phyloP scores from a whole-genome alignment of 192 early-diverging fungal species.

The Entomortierella lignicola region DNA sequence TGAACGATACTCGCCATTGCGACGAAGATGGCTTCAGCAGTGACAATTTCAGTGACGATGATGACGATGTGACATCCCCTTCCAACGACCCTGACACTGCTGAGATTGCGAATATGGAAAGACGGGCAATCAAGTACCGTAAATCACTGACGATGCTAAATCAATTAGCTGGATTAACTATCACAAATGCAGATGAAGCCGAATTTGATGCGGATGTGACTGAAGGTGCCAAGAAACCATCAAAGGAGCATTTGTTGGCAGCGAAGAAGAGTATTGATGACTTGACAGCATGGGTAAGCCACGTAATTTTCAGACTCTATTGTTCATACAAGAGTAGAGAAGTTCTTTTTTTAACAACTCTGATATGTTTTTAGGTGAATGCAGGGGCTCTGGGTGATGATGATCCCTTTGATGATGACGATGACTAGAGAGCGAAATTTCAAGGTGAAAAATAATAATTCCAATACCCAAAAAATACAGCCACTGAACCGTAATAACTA shows the following conservation, averaged over 20 bases:
- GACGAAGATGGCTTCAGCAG: conserved; percentile 28
- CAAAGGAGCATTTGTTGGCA: conserved; percentile 46
- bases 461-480: too few relatives aligned
- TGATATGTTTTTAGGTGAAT: conserved; percentile 20
- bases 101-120: conserved; percentile 46
- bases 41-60: conserved; percentile 15
- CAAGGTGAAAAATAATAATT: too few relatives aligned
- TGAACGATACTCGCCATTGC: conserved; percentile 40
- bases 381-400: conserved; percentile 25
- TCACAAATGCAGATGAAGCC: not conserved
- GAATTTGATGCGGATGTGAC: not conserved
- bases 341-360: not conserved
- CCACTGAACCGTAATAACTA: not conserved
- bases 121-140: conserved; percentile 37
- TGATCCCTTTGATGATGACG: conserved; percentile 36
- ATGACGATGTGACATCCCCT: conserved; percentile 27
- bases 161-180: conserved; percentile 22
- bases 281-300: conserved; percentile 49
- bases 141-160: conserved; percentile 46
- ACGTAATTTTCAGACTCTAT: not conserved
- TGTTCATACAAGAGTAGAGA: not conserved
- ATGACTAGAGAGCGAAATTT: conserved; percentile 13
- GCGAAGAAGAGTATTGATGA: conserved; percentile 55
- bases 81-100: conserved; percentile 38
- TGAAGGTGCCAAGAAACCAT: conserved; percentile 26